Percentiles rank a stretch among this genome's conserved stretches.
Evolutionary conservation across 345 rosid species (phyloP).

Genomic region (Salix koriyanagi): DNA sequence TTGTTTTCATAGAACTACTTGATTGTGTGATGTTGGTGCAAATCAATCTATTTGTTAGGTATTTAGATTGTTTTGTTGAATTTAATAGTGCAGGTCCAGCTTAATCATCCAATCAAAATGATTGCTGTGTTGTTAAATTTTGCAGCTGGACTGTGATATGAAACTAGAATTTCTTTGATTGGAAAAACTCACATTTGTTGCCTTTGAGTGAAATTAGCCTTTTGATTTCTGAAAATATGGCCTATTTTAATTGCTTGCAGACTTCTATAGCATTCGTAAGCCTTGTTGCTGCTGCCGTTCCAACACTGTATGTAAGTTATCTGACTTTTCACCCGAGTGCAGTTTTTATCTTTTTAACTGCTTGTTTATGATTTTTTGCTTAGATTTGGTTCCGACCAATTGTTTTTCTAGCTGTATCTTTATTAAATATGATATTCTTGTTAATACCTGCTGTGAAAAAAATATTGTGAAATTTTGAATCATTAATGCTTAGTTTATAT

Average conservation of each 20-base stretch:
- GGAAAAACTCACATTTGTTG: not conserved
- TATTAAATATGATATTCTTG: not conserved
- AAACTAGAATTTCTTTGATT: not conserved
- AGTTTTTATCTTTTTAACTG: not conserved
- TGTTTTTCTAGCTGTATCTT: not conserved
- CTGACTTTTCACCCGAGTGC: not conserved
- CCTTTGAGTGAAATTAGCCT: not conserved
- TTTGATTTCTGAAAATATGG: conserved; percentile 12
- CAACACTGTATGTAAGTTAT: conserved; percentile 72
- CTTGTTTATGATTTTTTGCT: not conserved
- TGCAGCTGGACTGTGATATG: not conserved
- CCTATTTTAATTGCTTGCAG: conserved; percentile 40
- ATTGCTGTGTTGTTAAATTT: not conserved
- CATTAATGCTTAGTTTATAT: not conserved
- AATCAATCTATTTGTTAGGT: not conserved
- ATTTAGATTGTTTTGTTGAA: not conserved
- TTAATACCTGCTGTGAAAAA: not conserved
- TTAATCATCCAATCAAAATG: not conserved
- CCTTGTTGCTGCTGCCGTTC: conserved; percentile 69
- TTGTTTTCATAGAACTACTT: not conserved
- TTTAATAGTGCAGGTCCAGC: not conserved
- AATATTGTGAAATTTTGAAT: not conserved
- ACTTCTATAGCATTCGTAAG: conserved; percentile 76
- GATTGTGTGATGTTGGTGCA: not conserved
- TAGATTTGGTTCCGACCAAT: not conserved